phyloP scores from a whole-genome alignment of 306 rosid genomes.

The Astragalus glycyphyllos region DNA sequence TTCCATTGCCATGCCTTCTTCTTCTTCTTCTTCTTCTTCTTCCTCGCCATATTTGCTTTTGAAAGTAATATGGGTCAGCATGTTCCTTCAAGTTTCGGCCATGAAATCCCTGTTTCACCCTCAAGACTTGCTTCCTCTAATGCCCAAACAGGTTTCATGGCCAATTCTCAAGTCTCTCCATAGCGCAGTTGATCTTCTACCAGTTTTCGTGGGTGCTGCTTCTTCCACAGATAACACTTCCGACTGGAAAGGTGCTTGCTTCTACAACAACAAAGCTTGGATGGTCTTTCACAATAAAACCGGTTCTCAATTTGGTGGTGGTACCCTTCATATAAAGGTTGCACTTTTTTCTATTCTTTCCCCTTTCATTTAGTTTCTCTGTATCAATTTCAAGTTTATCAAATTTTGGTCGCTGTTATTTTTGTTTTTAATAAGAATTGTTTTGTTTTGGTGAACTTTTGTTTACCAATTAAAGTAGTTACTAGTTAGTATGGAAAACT shows the following conservation, averaged over 20 bases:
- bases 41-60: conserved; percentile 24
- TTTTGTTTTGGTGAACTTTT: background rate
- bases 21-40: conserved; percentile 39
- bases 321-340: conserved; percentile 92
- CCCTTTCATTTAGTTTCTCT: background rate
- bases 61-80: conserved; percentile 2
- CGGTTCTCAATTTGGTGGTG: conserved; percentile 78
- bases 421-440: background rate
- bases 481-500: background rate
- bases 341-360: background rate
- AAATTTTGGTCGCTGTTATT: conserved; percentile 23
- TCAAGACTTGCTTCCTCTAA: conserved; percentile 69
- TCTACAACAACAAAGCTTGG: conserved; percentile 82
- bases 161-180: conserved; percentile 78
- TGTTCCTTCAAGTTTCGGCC: conserved; percentile 10
- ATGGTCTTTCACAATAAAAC: conserved; percentile 76
- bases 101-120: conserved; percentile 64
- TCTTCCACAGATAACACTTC: conserved; percentile 41
- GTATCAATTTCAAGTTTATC: conserved; percentile 10
- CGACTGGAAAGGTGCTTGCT: conserved; percentile 88
- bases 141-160: conserved; percentile 84
- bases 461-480: background rate
- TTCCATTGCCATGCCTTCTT: conserved; percentile 33
- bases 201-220: conserved; percentile 82
- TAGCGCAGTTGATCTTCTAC: conserved; percentile 79